A percentile compares a stretch with the other conserved stretches of the same genome.
These are phyloP conservation scores for Diophrys appendiculata DNA, from an alignment of 73 alveolate genomes.

Conservation along the genomic window DNA sequence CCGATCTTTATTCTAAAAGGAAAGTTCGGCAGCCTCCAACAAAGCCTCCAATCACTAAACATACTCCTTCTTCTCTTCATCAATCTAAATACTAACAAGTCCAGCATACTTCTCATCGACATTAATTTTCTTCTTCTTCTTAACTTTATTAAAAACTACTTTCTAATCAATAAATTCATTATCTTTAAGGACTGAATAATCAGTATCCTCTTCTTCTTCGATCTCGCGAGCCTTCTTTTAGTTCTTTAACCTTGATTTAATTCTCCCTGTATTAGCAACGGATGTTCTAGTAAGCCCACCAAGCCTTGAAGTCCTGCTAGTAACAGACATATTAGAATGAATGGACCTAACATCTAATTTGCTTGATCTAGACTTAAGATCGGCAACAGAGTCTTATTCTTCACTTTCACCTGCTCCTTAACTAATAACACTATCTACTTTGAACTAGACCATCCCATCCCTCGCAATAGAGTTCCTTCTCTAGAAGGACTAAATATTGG, in stretches of 20 bases:
- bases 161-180: neutral
- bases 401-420: constrained; percentile 13
- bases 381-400: constrained; percentile 26
- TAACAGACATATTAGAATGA: neutral
- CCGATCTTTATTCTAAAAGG: neutral
- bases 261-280: no score
- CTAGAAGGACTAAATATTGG: no score
- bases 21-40: neutral
- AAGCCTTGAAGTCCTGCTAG: neutral
- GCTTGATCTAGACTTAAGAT: constrained; percentile 14
- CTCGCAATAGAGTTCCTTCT: constrained; percentile 16
- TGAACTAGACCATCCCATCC: no score
- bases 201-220: neutral
- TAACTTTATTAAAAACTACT: no score
- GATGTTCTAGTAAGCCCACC: no score
- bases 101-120: no score
- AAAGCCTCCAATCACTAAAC: no score
- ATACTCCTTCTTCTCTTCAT: no score
- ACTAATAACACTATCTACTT: constrained; percentile 7
- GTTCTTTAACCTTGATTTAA: no score
- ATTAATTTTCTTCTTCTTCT: no score
- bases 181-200: neutral
- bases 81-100: no score
- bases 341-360: constrained; percentile 19
- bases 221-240: no score